Evolutionary conservation across 2,329 filamentous ascomycete genomes (phyloP), one percentile per base, ranked within the genome.

Genomic region (Talaromyces rugulosus): DNA sequence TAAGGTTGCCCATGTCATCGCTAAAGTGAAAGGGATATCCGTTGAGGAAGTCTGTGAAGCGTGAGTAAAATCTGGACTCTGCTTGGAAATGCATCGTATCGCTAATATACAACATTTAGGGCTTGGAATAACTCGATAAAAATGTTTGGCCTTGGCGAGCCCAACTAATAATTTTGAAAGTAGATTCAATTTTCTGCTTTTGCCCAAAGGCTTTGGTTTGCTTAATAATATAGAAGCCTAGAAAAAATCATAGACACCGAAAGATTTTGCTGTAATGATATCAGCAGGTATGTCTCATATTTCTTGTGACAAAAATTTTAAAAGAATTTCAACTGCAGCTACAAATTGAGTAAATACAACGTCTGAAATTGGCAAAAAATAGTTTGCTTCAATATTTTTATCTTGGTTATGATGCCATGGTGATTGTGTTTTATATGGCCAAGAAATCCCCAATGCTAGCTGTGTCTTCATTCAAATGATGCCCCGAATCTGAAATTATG

Each of bases 1-100:
- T 66, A 87, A 89, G 59, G 90, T 99, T 14, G 95, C 92, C n/a
- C 87, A 89, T 74, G 91, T 94, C 58, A 88, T 99, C 66, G 94
- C 95, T 1, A 87, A 84, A 50, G 89, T 98, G 66, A 97, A 96
- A 76, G 91, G 85, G 0, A 81, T 96, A 4, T 77, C 83, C 4
- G 83, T 96, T 0, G 87, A 96, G 71, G 89, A 94, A 71, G 89
- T 99, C 23, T 91, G 88, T 70, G 92, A 97, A 77, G 89, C 88
- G 73, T 86, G 77, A 78, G 85, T 82, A 18, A 51, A 40, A 56
- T 44, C 47, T 28, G 16, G 16, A 8, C 4, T 53, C 28, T 28
- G 23, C 53, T 44, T 12, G 2, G 4, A 31, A 6, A 9, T 31
- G 18, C 14, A 27, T 16, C 28, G 34, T 9, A 28, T 28, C n/a